Percentiles rank a stretch among this genome's conserved stretches.
phyloP scores from a whole-genome alignment of 345 rosid species.

The Gossypium turneri region DNA sequence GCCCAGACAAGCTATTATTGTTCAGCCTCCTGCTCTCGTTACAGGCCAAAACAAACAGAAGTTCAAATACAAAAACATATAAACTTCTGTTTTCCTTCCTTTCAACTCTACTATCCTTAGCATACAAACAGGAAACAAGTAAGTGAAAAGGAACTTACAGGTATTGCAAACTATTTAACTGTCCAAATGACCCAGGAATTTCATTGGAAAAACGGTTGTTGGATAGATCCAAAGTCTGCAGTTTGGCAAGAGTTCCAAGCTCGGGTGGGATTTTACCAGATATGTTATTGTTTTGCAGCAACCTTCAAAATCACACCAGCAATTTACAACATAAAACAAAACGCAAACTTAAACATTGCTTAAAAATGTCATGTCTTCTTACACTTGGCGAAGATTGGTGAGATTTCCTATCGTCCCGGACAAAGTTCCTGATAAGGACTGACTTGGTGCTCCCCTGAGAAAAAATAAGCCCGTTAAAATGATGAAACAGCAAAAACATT shows the following conservation, averaged over 20 bases:
- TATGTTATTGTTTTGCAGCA: conserved; percentile 85
- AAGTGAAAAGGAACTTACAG: conserved; percentile 45
- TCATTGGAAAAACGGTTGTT: conserved; percentile 63
- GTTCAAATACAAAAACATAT: not conserved
- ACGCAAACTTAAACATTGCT: not conserved
- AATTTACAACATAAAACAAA: conserved; percentile 6
- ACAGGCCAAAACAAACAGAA: conserved; percentile 29
- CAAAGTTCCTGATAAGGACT: conserved; percentile 80
- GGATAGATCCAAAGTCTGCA: conserved; percentile 86
- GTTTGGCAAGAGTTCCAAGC: conserved; percentile 60
- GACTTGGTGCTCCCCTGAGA: conserved; percentile 87
- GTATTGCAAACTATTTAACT: conserved; percentile 55
- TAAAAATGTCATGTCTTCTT: conserved; percentile 23
- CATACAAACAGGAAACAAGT: conserved; percentile 14
- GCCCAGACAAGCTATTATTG: conserved; percentile 83
- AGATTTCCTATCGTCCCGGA: conserved; percentile 70
- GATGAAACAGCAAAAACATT: not conserved
- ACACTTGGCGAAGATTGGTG: conserved; percentile 93
- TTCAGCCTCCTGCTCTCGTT: conserved; percentile 73
- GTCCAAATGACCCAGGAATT: conserved; percentile 56
- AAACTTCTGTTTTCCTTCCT: not conserved
- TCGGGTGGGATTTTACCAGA: conserved; percentile 73
- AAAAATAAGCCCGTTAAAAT: not conserved
- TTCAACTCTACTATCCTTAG: conserved; percentile 5
- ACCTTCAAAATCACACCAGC: conserved; percentile 40